Conservation (phyloP, 345 rosid species). For the Psidium guajava region DNA sequence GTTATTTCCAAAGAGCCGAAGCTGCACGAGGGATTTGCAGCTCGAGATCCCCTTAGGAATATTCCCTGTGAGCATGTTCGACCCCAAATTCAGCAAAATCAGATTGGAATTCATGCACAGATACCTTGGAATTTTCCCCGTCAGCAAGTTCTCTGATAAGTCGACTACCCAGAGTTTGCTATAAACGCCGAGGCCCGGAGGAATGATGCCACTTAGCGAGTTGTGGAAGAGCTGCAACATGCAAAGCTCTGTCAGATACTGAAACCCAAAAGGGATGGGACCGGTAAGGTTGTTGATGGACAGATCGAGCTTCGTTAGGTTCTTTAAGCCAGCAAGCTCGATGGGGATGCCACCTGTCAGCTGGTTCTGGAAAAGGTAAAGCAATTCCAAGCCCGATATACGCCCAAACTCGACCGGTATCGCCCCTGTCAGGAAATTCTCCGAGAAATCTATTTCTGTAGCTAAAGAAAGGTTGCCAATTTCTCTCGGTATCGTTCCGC, state of each 20-base stretch:
- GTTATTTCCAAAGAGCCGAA: slow-evolving; percentile 49
- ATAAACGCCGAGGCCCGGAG: slow-evolving; percentile 55
- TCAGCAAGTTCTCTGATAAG: slow-evolving; percentile 52
- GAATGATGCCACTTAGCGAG: slow-evolving; percentile 55
- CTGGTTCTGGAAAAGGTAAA: slow-evolving; percentile 71
- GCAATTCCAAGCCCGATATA: slow-evolving; percentile 51
- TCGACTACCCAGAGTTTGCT: slow-evolving; percentile 74
- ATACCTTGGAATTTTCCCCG: slow-evolving; percentile 53
- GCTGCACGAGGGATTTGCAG: slow-evolving; percentile 57
- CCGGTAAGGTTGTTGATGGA: slow-evolving; percentile 70
- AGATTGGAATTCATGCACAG: slow-evolving; percentile 49
- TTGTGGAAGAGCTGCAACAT: slow-evolving; percentile 79
- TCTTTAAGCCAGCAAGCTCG: slow-evolving; percentile 55
- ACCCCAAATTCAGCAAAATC: slow-evolving; percentile 51
- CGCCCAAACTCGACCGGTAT: slow-evolving; percentile 61
- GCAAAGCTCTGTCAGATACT: slow-evolving; percentile 36
- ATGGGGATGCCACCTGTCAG: slow-evolving; percentile 59
- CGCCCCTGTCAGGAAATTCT: slow-evolving; percentile 56
- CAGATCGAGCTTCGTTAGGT: slow-evolving; percentile 68
- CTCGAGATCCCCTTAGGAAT: slow-evolving; percentile 51
- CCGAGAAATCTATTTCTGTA: slow-evolving; percentile 71
- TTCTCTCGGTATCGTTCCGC: slow-evolving; percentile 71
- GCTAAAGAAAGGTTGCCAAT: slow-evolving; percentile 68
- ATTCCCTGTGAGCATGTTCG: slow-evolving; percentile 56
- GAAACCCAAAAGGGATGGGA: slow-evolving; percentile 63